phyloP scores from a whole-genome alignment of 352 stramenopile genomes.

The Phytophthora vignae region DNA sequence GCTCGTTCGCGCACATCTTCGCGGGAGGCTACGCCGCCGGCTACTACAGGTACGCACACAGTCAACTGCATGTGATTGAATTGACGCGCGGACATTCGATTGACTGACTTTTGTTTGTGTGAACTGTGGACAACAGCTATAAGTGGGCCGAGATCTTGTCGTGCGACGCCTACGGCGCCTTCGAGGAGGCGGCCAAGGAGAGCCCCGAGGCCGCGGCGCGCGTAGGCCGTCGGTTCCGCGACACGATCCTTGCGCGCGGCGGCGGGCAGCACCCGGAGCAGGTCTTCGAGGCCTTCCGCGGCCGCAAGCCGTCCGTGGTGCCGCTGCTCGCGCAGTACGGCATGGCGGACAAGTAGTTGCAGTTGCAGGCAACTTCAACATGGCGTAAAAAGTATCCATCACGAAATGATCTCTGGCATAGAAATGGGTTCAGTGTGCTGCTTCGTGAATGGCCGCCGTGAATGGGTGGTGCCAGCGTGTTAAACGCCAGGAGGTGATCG shows the following conservation, averaged over 20 bases:
- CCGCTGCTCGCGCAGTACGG: slow-evolving; percentile 96
- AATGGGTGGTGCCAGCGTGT: background rate
- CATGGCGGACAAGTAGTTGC: slow-evolving; percentile 51
- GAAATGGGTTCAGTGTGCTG: background rate
- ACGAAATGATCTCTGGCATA: background rate
- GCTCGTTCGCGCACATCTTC: slow-evolving; percentile 98
- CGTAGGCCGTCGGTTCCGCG: slow-evolving; percentile 93
- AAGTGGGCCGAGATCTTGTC: slow-evolving; percentile 99
- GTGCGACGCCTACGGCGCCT: slow-evolving; percentile 97
- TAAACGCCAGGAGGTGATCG: slow-evolving; percentile 4
- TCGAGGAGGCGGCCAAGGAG: slow-evolving; percentile 93
- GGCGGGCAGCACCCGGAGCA: slow-evolving; percentile 90
- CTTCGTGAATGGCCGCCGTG: slow-evolving; percentile 8
- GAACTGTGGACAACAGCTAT: slow-evolving; percentile 59
- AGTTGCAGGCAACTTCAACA: slow-evolving; percentile 14
- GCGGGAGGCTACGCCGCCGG: slow-evolving; percentile 97
- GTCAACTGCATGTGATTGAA: slow-evolving; percentile 7
- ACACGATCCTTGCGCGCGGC: slow-evolving; percentile 93
- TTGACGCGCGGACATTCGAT: slow-evolving; percentile 5
- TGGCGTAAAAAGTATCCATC: slow-evolving; percentile 8
- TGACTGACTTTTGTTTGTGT: slow-evolving; percentile 2
- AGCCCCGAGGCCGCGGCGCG: slow-evolving; percentile 63
- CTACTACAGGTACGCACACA: slow-evolving; percentile 92
- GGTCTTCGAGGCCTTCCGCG: slow-evolving; percentile 97
- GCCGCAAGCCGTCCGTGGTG: slow-evolving; percentile 93